Percentiles rank a stretch among this genome's conserved stretches.
Evolutionary conservation across 768 basidiomycete genomes (phyloP).

Genomic region (Rhodotorula diobovata): DNA sequence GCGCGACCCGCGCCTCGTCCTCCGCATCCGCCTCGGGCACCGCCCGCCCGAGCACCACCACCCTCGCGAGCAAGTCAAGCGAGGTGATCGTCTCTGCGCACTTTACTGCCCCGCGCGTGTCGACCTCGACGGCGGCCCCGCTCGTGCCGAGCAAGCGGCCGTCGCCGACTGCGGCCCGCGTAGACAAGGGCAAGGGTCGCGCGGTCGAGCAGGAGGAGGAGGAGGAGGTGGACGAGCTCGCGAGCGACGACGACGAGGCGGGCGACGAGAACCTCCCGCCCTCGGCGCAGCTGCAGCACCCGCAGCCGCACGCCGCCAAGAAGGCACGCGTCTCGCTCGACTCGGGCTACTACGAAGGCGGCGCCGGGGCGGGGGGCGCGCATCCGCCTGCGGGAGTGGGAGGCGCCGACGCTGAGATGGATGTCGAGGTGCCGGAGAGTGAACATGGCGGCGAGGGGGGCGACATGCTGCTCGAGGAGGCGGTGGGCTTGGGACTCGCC

Average conservation of each 20-base stretch:
- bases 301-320: constrained; percentile 10
- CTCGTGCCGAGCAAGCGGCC: constrained; percentile 15
- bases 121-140: no score
- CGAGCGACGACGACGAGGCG: not conserved
- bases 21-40: not conserved
- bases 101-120: not conserved
- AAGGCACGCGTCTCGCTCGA: constrained; percentile 9
- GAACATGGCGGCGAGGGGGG: constrained; percentile 3
- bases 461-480: not conserved
- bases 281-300: not conserved
- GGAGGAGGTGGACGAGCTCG: constrained; percentile 8
- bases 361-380: not conserved
- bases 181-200: not conserved
- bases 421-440: constrained; percentile 1
- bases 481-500: no score
- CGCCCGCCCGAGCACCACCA: not conserved
- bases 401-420: not conserved
- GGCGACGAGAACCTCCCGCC: constrained; percentile 1
- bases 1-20: not conserved
- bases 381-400: not conserved
- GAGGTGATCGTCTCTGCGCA: not conserved
- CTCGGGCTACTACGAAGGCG: constrained; percentile 5
- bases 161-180: constrained; percentile 3
- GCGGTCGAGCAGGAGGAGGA: not conserved
- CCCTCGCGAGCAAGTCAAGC: not conserved